These are phyloP conservation scores for Colletotrichum camelliae DNA, from an alignment of 2,329 filamentous ascomycete species.

Conservation along the genomic window DNA sequence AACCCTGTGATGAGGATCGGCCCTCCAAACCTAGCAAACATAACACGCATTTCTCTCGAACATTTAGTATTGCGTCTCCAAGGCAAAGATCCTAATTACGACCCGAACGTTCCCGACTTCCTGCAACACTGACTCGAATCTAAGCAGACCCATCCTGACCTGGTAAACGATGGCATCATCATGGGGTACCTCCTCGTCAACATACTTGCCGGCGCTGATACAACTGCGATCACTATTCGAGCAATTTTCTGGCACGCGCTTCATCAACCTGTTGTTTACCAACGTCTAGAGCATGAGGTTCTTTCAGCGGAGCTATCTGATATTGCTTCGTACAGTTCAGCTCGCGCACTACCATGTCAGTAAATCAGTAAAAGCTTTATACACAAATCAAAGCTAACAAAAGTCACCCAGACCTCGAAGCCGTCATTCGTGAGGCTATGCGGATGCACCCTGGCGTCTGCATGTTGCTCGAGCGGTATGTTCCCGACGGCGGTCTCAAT, in stretches of 20 bases:
- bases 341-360: conserved; percentile 35
- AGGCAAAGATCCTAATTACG: conserved; percentile 8
- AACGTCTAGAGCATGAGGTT: conserved; percentile 41
- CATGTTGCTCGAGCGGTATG: conserved; percentile 54
- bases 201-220: conserved; percentile 41
- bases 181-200: conserved; percentile 34
- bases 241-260: conserved; percentile 41
- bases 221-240: conserved; percentile 38
- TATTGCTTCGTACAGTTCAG: conserved; percentile 26
- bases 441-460: conserved; percentile 54
- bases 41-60: conserved; percentile 24
- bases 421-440: conserved; percentile 57
- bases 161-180: conserved; percentile 38
- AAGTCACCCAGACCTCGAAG: conserved; percentile 47
- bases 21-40: conserved; percentile 25
- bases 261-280: conserved; percentile 30
- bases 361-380: neutral
- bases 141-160: conserved; percentile 35
- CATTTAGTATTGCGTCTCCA: conserved; percentile 20
- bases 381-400: conserved; percentile 29
- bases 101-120: conserved; percentile 29
- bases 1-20: conserved; percentile 31
- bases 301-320: neutral
- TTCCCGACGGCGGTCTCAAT: conserved; percentile 43
- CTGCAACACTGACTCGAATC: conserved; percentile 40